Base-by-base conservation (phyloP, 805 yeast species). In the Jamesozyma hellenica region DNA sequence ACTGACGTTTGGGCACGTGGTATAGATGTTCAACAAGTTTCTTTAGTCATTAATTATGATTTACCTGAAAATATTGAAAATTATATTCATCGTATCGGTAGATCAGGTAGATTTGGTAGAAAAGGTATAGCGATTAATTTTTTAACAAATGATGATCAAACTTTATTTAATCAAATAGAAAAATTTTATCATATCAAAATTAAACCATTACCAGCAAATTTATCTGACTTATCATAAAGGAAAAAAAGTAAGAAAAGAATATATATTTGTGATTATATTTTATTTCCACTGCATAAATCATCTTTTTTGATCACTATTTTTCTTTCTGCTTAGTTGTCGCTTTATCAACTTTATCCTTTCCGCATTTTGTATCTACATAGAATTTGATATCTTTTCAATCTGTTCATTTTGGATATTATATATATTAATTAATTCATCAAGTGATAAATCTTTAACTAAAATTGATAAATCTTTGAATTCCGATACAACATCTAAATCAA, bases 31-130 rank as follows among this genome's bases (percentile, higher is more conserved):
- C 97, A 88, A 70, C 97, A 88, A 69, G 95, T 88, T 42, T 86
- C 95, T 26, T 73, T 90, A 51, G 97, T 88, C 48, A 84, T 88
- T 50, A 88, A 88, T 72, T 88, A 86, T 69, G 97, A 88, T 65
- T 68, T 88, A 54, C 96, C 96, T 33, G 72, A 77, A 51, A 82
- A 81, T 70, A 78, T 82, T 64, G 96, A 88, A 66, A 88, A 85
- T 71, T 90, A 92, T 65, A 82, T 90, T 57, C 98, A 90, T 70
- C 77, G 98, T 70, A 94, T 90, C 57, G 98, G 98, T 65, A 79
- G 98, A 70, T 85, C 94, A 53, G 98, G 98, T 58, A 80, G 98
- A 66, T 90, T 90, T 72, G 98, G 98, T 63, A 78, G 98, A 66
- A 90, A 88, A 70, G 98, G 98, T 72, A 90, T 85, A 47, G 96